Conservation (phyloP, 805 yeast species). For the Blastobotrys terrestris region DNA sequence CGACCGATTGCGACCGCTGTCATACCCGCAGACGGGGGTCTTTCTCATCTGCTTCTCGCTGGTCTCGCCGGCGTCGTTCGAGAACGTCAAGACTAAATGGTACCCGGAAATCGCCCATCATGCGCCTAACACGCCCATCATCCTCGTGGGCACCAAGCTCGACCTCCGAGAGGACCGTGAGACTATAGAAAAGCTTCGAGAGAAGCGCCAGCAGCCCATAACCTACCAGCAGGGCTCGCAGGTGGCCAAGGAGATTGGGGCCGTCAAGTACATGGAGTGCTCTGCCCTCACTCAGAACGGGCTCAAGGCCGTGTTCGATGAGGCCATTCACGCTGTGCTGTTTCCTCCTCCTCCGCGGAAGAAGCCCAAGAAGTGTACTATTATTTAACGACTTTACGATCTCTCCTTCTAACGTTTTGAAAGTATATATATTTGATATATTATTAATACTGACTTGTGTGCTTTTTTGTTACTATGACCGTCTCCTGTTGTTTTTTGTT, state of each 20-base stretch:
- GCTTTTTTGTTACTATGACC: too few relatives aligned
- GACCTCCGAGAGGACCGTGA: conserved; percentile 81
- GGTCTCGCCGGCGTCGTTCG: conserved; percentile 71
- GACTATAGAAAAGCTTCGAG: conserved; percentile 55
- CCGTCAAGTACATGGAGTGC: conserved; percentile 75
- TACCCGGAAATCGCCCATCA: conserved; percentile 83
- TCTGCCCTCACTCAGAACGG: conserved; percentile 88
- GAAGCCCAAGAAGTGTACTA: conserved; percentile 45
- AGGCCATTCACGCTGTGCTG: conserved; percentile 65
- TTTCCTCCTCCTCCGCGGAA: conserved; percentile 30
- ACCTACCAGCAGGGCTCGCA: conserved; percentile 54
- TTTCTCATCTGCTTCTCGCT: conserved; percentile 83
- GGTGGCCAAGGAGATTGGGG: conserved; percentile 64
- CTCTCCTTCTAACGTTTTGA: not conserved
- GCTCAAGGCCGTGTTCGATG: conserved; percentile 77
- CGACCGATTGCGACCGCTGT: conserved; percentile 80
- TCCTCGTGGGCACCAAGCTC: conserved; percentile 82
- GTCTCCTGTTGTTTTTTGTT: too few relatives aligned
- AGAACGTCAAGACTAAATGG: conserved; percentile 76
- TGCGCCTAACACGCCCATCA: conserved; percentile 60
- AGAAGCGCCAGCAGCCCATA: conserved; percentile 57
- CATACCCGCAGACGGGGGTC: conserved; percentile 89
- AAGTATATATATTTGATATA: not conserved
- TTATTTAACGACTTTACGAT: conserved; percentile 31
- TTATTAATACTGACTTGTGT: not conserved